These are phyloP conservation scores for Fistulina hepatica DNA, from an alignment of 1,284 basidiomycete species.

Conservation along the genomic window DNA sequence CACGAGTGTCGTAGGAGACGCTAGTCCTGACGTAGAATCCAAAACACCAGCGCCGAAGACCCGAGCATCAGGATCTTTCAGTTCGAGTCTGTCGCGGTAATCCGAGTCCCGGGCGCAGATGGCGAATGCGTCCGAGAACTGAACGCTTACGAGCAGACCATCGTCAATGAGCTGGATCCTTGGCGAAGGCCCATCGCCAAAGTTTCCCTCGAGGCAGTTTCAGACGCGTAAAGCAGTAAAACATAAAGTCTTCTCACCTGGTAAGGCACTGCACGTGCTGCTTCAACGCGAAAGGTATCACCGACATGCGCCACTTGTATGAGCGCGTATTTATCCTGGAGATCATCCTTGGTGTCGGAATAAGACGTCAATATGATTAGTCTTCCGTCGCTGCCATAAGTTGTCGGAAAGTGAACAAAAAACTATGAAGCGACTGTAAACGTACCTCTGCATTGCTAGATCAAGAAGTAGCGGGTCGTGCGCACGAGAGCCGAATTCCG, in stretches of 20 bases:
- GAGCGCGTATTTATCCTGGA: conserved; percentile 31
- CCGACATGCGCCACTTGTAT: conserved; percentile 35
- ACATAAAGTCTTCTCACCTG: conserved; percentile 45
- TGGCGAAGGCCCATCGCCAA: conserved; percentile 59
- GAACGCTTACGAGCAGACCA: conserved; percentile 47
- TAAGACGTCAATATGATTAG: conserved; percentile 59
- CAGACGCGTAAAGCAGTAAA: conserved; percentile 4
- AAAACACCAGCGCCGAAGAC: conserved; percentile 59
- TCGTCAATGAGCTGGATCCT: conserved; percentile 47
- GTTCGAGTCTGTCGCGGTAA: conserved; percentile 59
- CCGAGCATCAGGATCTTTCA: conserved; percentile 56
- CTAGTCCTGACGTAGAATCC: too few relatives aligned
- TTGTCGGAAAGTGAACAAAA: conserved; percentile 2
- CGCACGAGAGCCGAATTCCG: conserved; percentile 27
- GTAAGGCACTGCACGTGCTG: conserved; percentile 54
- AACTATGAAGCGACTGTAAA: not conserved
- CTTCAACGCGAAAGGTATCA: conserved; percentile 34
- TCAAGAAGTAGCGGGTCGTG: conserved; percentile 40
- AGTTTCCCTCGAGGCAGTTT: conserved; percentile 41
- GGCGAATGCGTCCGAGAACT: conserved; percentile 71
- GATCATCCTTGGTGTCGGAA: conserved; percentile 41
- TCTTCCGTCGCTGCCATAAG: conserved; percentile 34
- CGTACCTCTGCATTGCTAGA: conserved; percentile 50
- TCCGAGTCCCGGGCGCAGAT: conserved; percentile 59
- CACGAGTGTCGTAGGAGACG: conserved; percentile 44